phyloP scores from a whole-genome alignment of 202 grass and related monocot genomes.

The Setaria viridis region DNA sequence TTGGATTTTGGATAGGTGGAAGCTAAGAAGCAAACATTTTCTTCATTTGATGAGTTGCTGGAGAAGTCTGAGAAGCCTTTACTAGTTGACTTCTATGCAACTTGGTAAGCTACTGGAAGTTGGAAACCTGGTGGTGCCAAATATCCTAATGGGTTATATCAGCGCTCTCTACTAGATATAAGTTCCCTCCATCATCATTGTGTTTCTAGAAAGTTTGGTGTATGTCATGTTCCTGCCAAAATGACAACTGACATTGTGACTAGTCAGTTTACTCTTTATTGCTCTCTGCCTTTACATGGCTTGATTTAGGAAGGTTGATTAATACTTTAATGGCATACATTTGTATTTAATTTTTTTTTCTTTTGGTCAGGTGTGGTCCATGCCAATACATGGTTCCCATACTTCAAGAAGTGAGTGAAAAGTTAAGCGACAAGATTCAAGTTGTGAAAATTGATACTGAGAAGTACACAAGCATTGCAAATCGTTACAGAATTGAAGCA shows the following conservation, averaged over 20 bases:
- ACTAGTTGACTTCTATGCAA: conserved; percentile 94
- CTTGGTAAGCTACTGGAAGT: conserved; percentile 61
- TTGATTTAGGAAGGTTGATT: background rate
- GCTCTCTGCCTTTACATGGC: background rate
- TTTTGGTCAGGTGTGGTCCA: conserved; percentile 82
- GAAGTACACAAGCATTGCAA: conserved; percentile 89
- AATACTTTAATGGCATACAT: conserved; percentile 10
- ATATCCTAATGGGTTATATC: background rate
- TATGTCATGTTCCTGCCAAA: background rate
- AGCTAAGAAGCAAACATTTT: conserved; percentile 83
- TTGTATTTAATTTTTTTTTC: conserved; percentile 45
- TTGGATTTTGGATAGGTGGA: conserved; percentile 52
- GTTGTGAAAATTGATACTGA: conserved; percentile 99
- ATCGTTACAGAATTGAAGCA: conserved; percentile 77
- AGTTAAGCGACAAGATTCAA: conserved; percentile 81
- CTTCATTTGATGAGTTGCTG: conserved; percentile 91
- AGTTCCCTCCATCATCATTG: background rate
- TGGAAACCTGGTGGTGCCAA: too few species aligned
- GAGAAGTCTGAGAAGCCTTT: conserved; percentile 90
- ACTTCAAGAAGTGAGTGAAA: conserved; percentile 89
- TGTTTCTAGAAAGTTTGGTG: conserved; percentile 10
- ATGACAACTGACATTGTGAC: background rate
- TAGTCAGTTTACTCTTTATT: background rate
- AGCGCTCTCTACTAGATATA: background rate
- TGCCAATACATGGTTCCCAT: conserved; percentile 99